Evolutionary conservation across 371 early-diverging fungal species (phyloP), one percentile per base, ranked within the genome.

Genomic region (Saksenaea oblongispora): DNA sequence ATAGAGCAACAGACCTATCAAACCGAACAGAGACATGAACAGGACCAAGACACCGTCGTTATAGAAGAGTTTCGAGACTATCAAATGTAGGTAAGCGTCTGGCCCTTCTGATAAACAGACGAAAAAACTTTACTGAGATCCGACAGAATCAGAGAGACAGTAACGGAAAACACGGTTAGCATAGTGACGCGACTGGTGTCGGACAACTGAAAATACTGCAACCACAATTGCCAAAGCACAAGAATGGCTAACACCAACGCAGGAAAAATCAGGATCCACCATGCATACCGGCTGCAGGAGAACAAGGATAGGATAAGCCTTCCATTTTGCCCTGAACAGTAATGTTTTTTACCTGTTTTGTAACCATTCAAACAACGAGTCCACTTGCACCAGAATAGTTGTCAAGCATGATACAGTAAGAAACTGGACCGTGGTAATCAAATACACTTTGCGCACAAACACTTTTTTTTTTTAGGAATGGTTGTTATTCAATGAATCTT

Each of bases 191-290:
- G 72, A 22, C 58, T 63, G 5, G 34, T 27, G 7, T 24, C 27
- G 11, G 77, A 69, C n/a, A 81, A 17, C 35, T 74, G 74, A 18
- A 74, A 74, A 39, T 81, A 76, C 11, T 73, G 70, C 22, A 70
- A 56, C 81, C 81, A 81, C 22, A 81, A 62, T 24, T 74, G 71
- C 76, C 76, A 78, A 24, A 70, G 66, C 13, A 65, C 42, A 4
- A 72, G 37, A 0, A 64, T 34, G 18, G 71, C 63, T 0, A 73
- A 27, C 5, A 75, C 8, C n/a, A 65, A 54, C 3, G 68, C 60
- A 2, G 75, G 76, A 28, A 74, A 44, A 15, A 81, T 47, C 5
- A 73, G 62, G 9, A 72, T 57, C 76, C 74, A 75, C 76, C 76
- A 76, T 17, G 68, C 66, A 58, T 71, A 74, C 51, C 65, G 66